Base-by-base conservation (phyloP, 352 stramenopile genomes). In the Phytophthora litchii region DNA sequence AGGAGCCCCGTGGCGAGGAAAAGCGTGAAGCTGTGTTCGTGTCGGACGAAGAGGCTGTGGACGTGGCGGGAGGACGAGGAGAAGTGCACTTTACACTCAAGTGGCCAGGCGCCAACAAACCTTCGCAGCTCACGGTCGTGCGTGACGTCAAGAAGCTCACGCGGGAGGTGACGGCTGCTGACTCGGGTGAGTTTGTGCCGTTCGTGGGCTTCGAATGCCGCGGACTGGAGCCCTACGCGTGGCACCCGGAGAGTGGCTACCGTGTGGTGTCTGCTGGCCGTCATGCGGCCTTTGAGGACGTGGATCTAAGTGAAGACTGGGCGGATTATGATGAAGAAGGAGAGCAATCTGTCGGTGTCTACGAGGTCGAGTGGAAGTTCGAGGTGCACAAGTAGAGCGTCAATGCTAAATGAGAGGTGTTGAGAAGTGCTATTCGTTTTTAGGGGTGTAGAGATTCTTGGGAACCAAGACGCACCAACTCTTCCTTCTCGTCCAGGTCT, bases 111-210 rank as follows among this genome's bases (percentile, higher is more conserved):
- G 74, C 86, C 19, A 91, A 80, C 52, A 94, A 94, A 55, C 70
- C 86, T 32, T 74, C 78, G 60, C 80, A 92, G 64, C 72, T 96
- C 57, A 92, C 82, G 38, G 83, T 96, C 29, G 73, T 94, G 45
- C 82, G 83, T 27, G 83, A 94, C 62, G 68, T 93, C n/a, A 96
- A 95, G 72, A 94, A 92, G 53, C 76, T 92, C 55, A 92, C 83
- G 57, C 80, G 83, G 21, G 64, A 59, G 1, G 54, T 95, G 19
- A 71, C 59, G 9, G 77, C 38, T 9, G 68, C 82, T 1, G 85
- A 93, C 63, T 91, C 78, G 31, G 84, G 81, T 23, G 70, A 83
- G 54, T 94, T 67, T 34, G 83, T 94, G n/a, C 86, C 86, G 9
- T 76, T 96, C 27, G 86, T 94, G 20, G 85, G 78, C 47, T 96